phyloP scores from a whole-genome alignment of 371 early-diverging fungal species.

The Zopfochytrium polystomum region DNA sequence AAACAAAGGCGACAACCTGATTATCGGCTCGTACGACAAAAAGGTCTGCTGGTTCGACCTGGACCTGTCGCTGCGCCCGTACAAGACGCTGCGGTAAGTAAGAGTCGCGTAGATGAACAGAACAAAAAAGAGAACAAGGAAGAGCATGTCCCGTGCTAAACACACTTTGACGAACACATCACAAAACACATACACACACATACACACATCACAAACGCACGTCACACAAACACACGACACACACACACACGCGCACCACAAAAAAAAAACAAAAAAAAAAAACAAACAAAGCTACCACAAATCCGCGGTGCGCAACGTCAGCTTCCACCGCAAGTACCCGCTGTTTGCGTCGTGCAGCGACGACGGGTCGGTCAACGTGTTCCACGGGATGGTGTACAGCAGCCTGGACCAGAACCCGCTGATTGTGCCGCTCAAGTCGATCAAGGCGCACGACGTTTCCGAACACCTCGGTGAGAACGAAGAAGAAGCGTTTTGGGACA shows the following conservation, averaged over 20 bases:
- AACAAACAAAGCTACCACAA: too few species aligned
- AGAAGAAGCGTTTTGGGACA: neutral
- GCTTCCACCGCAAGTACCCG: slow-evolving; percentile 85
- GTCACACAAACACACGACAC: neutral
- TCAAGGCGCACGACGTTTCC: slow-evolving; percentile 73
- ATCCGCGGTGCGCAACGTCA: slow-evolving; percentile 84
- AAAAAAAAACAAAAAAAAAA: too few species aligned
- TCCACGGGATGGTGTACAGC: slow-evolving; percentile 95
- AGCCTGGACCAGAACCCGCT: slow-evolving; percentile 92
- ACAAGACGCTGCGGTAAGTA: slow-evolving; percentile 84
- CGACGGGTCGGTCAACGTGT: slow-evolving; percentile 89
- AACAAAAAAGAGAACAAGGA: too few species aligned
- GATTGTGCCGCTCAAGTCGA: slow-evolving; percentile 95
- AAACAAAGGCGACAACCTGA: slow-evolving; percentile 87
- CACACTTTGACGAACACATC: slow-evolving; percentile 26
- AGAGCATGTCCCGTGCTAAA: too few species aligned
- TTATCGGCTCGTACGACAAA: slow-evolving; percentile 93
- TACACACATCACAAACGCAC: neutral
- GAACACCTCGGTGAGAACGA: slow-evolving; percentile 61
- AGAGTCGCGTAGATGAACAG: too few species aligned
- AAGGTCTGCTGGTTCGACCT: slow-evolving; percentile 94
- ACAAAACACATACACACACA: too few species aligned
- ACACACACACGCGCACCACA: too few species aligned
- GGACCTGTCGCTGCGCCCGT: slow-evolving; percentile 87
- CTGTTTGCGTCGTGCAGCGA: slow-evolving; percentile 92